Evolutionary conservation across 2,329 filamentous ascomycete genomes (phyloP), one percentile per base, ranked within the genome.

Genomic region (Ramularia endophylla): DNA sequence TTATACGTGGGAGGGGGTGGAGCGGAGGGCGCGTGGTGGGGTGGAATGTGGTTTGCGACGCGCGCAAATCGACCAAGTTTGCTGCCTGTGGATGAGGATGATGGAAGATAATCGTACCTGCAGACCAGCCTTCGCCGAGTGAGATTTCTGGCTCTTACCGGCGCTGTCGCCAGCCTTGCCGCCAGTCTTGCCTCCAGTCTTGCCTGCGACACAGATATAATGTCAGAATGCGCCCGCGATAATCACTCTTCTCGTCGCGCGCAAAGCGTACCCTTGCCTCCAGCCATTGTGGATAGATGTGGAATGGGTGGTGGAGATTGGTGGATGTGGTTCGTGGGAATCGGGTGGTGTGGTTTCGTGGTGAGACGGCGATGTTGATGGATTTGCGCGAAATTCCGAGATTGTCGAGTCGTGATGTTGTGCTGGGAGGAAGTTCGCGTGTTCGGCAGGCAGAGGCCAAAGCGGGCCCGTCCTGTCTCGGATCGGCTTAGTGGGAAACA

Each of bases 81-180:
- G 49, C 41, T 44, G 46, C 36, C 40, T 45, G 29, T 11, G 11
- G 9, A 16, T 34, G 31, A 18, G 31, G 31, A 15, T 34, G 8
- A 20, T 30, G 38, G 41, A 34, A 37, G 41, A 61, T 72, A 25
- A 6, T 25, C 86, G 77, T 75, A 95, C 89, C 84, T 95, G 89
- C 57, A 95, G 78, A 65, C 89, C 89, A 65, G 89, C 89, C 69
- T 92, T 89, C 63, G 87, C 87, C 59, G 88, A 95, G 75, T 95
- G 89, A 59, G 79, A 83, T 72, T 92, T 94, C 72, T 94, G 86
- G 63, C 86, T 83, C 75, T 95, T 95, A 73, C 85, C 86, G 65
- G 81, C 72, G 54, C 81, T 82, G 59, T 75, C 78, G 40, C 60
- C 59, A 53, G 79, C 78, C 75, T 92, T 92, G 58, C 86, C 85